Conservation (phyloP, 2,329 filamentous ascomycete genomes). For the Aureobasidium sp. region DNA sequence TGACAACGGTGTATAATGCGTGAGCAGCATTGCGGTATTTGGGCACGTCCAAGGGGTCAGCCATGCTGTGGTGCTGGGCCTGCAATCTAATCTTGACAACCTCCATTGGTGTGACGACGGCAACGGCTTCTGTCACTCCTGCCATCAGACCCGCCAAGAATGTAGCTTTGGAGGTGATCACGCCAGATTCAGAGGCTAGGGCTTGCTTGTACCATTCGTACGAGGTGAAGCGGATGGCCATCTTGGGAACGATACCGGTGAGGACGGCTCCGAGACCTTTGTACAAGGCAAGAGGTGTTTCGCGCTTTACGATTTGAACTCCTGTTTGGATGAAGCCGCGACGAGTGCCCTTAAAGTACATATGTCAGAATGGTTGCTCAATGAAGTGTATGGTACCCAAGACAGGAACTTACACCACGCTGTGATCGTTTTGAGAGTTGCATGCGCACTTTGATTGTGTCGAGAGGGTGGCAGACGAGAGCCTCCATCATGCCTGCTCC, state of each 20-base stretch:
- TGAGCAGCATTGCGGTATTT: slow-evolving; percentile 95
- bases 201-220: slow-evolving; percentile 92
- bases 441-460: slow-evolving; percentile 99
- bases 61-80: slow-evolving; percentile 96
- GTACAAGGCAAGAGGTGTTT: slow-evolving; percentile 89
- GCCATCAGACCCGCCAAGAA: slow-evolving; percentile 79
- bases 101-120: slow-evolving; percentile 97
- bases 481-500: slow-evolving; percentile 99
- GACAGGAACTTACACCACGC: slow-evolving; percentile 53
- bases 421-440: slow-evolving; percentile 83
- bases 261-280: slow-evolving; percentile 96
- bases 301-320: slow-evolving; percentile 73
- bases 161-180: slow-evolving; percentile 61
- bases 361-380: neutral
- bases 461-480: slow-evolving; percentile 81
- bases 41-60: slow-evolving; percentile 88
- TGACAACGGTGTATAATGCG: slow-evolving; percentile 75
- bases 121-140: slow-evolving; percentile 92
- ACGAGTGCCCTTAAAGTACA: slow-evolving; percentile 49
- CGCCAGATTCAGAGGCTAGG: slow-evolving; percentile 57
- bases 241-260: slow-evolving; percentile 95
- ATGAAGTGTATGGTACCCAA: too few relatives aligned
- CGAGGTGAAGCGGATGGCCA: slow-evolving; percentile 97
- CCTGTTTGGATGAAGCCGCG: slow-evolving; percentile 86
- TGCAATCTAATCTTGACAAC: slow-evolving; percentile 98